Evolutionary conservation across 495 filamentous ascomycete genomes (phyloP), one percentile per base, ranked within the genome.

Genomic region (Tuber calosporum): DNA sequence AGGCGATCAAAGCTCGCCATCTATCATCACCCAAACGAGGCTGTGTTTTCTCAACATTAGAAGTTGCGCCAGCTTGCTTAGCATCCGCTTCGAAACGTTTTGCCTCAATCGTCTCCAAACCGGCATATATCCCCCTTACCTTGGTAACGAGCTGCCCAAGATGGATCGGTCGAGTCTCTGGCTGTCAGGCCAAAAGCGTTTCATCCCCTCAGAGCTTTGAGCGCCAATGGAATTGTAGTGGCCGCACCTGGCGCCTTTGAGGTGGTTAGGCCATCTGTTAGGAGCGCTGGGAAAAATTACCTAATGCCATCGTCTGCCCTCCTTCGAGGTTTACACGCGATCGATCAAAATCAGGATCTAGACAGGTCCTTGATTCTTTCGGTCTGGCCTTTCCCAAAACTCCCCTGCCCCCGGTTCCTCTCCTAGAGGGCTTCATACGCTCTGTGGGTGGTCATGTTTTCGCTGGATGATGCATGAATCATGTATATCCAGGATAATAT

Each of bases 31-130:
- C 87, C 3, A 93, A 83, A 42, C 83, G 84, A 75, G 22, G 84
- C 73, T 68, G 79, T 74, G 69, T 83, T 15, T 74, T 68, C 37
- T 78, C 80, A 8, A 67, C 72, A 69, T 83, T 82, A 39, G 80
- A 77, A 30, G 82, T 83, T 39, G 85, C 82, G 0, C 83, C 83
- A 1, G 84, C 85, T 67, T 90, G 87, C 17, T 87, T 82, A n/a
- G 86, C 87, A 81, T 91, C 89, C 17, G 91, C 87, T 41, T 92
- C 88, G 9, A 91, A 89, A 77, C 90, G 93, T 79, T 92, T 93
- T 48, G 87, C 87, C 81, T 96, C 93, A 0, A 93, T 90, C 88
- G 91, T 91, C 3, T 90, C 87, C 1, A 96, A 83, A 0, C 90
- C 91, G 0, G 87, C 87, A 82, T 94, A 94, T 38, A 94, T 96